Conservation (phyloP, 2,329 filamentous ascomycete species). For the Plectosphaerella sp. region DNA sequence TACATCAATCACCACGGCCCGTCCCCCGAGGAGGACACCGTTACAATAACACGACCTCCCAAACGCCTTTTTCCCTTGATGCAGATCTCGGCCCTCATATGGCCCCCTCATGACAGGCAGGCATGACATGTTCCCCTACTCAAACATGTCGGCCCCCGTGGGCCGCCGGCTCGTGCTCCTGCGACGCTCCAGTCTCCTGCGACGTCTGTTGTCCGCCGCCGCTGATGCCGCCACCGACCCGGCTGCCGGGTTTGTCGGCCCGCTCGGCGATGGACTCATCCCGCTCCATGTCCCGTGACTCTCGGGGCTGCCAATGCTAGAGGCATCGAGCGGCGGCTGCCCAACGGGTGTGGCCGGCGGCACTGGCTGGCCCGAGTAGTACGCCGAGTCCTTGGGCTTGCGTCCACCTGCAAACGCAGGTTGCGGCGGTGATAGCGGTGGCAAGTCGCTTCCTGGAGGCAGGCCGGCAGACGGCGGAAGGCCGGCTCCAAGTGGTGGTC, state of each 20-base stretch:
- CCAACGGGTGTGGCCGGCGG: slow-evolving; percentile 32
- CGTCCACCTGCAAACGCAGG: slow-evolving; percentile 50
- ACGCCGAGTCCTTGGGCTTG: slow-evolving; percentile 54
- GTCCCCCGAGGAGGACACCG: too few relatives aligned
- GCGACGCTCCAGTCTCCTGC: slow-evolving; percentile 51
- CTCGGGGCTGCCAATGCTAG: slow-evolving; percentile 38
- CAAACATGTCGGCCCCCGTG: slow-evolving; percentile 31
- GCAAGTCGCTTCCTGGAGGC: slow-evolving; percentile 20
- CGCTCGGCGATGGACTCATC: slow-evolving; percentile 42
- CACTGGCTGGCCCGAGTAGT: slow-evolving; percentile 50
- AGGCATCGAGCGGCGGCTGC: slow-evolving; percentile 32
- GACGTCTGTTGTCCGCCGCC: slow-evolving; percentile 44
- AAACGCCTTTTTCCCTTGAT: too few relatives aligned
- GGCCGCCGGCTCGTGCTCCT: slow-evolving; percentile 31
- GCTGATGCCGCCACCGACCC: slow-evolving; percentile 32
- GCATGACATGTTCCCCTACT: slow-evolving; percentile 14
- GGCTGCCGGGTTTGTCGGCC: slow-evolving; percentile 27
- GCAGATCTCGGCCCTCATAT: too few relatives aligned
- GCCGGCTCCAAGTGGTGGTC: too few relatives aligned
- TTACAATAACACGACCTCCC: too few relatives aligned
- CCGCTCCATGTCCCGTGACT: slow-evolving; percentile 51
- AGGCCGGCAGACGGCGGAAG: too few relatives aligned
- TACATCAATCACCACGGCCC: too few relatives aligned
- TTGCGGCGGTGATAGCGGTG: slow-evolving; percentile 48
- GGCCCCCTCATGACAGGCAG: too few relatives aligned